Evolutionary conservation across 1,284 basidiomycete genomes (phyloP).

Genomic region (Tausonia pullulans): DNA sequence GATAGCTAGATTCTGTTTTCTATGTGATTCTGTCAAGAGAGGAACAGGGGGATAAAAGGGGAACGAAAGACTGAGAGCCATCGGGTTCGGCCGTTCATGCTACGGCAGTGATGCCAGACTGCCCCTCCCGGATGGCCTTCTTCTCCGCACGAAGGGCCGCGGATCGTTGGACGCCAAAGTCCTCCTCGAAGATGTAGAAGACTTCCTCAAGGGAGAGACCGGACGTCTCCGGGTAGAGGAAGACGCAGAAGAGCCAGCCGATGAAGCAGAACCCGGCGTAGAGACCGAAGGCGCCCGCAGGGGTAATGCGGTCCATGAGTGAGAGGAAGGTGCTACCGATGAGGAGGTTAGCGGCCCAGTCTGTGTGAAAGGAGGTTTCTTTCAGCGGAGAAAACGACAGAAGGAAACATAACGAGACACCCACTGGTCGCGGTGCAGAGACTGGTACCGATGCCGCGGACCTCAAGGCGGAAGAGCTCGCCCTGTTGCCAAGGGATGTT

Average conservation of each 20-base stretch:
- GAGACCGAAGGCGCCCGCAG: conserved; percentile 66
- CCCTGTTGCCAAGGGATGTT: conserved; percentile 83
- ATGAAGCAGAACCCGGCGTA: conserved; percentile 63
- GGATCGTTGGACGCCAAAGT: conserved; percentile 38
- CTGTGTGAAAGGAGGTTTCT: neutral
- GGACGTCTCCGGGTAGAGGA: conserved; percentile 65
- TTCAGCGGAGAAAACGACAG: neutral
- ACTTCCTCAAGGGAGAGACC: conserved; percentile 69
- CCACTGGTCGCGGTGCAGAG: conserved; percentile 71
- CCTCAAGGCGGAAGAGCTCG: conserved; percentile 66
- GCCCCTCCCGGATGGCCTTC: neutral
- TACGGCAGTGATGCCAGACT: too few species aligned
- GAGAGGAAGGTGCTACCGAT: conserved; percentile 65
- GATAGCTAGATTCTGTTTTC: too few species aligned
- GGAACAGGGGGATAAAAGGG: too few species aligned
- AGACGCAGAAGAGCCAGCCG: conserved; percentile 56
- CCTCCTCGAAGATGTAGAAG: conserved; percentile 35
- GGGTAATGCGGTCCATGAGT: conserved; percentile 61
- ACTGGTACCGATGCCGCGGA: conserved; percentile 68
- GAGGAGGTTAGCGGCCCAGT: conserved; percentile 49
- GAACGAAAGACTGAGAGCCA: too few species aligned
- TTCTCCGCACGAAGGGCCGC: conserved; percentile 25
- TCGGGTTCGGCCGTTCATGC: too few species aligned
- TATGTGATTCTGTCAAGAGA: too few species aligned
- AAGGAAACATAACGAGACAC: conserved; percentile 34